These are phyloP conservation scores for Trichoderma simmonsii DNA, from an alignment of 2,329 filamentous ascomycete genomes.

Conservation along the genomic window DNA sequence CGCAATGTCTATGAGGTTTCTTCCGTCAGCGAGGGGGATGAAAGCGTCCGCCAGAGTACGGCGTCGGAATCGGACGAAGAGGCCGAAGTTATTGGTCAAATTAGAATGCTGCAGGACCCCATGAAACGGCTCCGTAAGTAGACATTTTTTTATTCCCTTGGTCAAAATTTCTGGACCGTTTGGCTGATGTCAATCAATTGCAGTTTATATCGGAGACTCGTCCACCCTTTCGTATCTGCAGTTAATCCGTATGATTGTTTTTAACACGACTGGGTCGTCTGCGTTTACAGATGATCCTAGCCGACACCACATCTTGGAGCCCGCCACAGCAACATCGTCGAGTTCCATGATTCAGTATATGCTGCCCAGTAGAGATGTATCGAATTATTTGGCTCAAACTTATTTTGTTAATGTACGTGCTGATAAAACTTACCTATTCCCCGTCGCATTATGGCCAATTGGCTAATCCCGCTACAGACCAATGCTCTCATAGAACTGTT, in stretches of 20 bases:
- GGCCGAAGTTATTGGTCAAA: constrained; percentile 51
- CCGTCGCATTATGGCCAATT: neutral
- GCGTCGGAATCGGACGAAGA: constrained; percentile 47
- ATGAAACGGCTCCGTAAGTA: constrained; percentile 54
- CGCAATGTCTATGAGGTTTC: neutral
- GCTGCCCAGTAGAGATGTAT: constrained; percentile 54
- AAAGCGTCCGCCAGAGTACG: constrained; percentile 36
- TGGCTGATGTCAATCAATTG: constrained; percentile 17
- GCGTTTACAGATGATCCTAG: constrained; percentile 56
- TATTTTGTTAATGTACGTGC: constrained; percentile 58
- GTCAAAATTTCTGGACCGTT: neutral
- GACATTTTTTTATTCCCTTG: neutral
- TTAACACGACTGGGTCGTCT: constrained; percentile 51
- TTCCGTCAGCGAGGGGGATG: constrained; percentile 12
- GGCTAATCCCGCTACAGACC: constrained; percentile 40
- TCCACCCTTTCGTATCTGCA: constrained; percentile 60
- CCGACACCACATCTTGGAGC: constrained; percentile 56
- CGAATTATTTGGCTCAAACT: constrained; percentile 43
- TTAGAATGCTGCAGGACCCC: constrained; percentile 58
- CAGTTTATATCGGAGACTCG: constrained; percentile 62
- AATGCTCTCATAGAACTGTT: constrained; percentile 60
- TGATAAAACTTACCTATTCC: neutral
- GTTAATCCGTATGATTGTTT: constrained; percentile 58
- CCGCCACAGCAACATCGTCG: constrained; percentile 45
- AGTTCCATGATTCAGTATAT: neutral